A percentile compares a stretch with the other conserved stretches of the same genome.
These are phyloP conservation scores for Blastocystis sp. DNA, from an alignment of 352 stramenopile genomes.

Conservation along the genomic window DNA sequence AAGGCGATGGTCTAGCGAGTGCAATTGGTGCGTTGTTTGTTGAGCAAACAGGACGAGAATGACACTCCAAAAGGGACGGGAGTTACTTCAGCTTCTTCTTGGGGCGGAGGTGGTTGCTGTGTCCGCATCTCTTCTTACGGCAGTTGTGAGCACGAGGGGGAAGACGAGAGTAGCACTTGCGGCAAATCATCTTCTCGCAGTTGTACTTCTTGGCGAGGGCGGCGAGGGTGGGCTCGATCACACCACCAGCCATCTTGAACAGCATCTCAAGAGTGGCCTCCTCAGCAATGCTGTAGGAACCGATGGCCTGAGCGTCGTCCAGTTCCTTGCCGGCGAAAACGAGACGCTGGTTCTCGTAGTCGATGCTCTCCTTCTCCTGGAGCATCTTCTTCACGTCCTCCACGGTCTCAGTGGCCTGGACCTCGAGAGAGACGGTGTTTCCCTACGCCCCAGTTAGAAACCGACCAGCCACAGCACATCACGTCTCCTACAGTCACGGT, in stretches of 20 bases:
- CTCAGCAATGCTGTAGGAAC: constrained; percentile 77
- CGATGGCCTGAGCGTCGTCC: constrained; percentile 76
- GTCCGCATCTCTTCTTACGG: constrained; percentile 99
- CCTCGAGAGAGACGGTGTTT: constrained; percentile 60
- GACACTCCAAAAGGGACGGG: background rate
- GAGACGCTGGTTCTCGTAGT: constrained; percentile 76
- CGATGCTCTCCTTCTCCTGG: constrained; percentile 69
- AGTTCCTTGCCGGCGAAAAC: constrained; percentile 78
- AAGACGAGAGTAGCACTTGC: constrained; percentile 97
- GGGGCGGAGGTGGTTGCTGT: constrained; percentile 98
- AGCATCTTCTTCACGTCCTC: constrained; percentile 68
- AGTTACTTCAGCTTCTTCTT: constrained; percentile 99
- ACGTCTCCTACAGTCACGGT: constrained; percentile 42
- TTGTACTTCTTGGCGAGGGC: constrained; percentile 98
- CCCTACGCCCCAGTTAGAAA: background rate
- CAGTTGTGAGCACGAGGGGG: constrained; percentile 98
- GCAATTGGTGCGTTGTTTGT: constrained; percentile 2
- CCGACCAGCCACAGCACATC: background rate
- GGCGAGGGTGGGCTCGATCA: constrained; percentile 93
- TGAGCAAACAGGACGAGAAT: background rate
- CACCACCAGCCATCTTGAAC: constrained; percentile 75
- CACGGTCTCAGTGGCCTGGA: constrained; percentile 33
- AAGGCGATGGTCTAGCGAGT: constrained; percentile 14
- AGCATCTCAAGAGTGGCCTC: constrained; percentile 76
- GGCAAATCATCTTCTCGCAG: constrained; percentile 98